Conservation (phyloP, 163 green algal genomes). For the Scenedesmus sp. region DNA sequence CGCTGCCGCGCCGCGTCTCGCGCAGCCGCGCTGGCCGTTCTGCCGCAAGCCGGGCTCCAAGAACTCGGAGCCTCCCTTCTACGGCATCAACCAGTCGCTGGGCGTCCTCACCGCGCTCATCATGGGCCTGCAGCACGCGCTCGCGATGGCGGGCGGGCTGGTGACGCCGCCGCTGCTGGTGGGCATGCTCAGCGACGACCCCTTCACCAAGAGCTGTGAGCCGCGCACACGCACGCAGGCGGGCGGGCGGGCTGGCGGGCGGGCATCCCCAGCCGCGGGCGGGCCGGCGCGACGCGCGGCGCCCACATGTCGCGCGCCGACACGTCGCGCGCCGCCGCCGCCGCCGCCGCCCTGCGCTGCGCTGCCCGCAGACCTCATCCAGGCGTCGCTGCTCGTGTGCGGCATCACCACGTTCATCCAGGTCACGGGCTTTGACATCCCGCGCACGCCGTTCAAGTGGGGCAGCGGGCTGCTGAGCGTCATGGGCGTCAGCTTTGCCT, state of each 20-base stretch:
- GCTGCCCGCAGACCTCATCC: constrained; percentile 75
- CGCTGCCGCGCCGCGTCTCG: too few relatives aligned
- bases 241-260: too few relatives aligned
- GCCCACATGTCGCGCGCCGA: too few relatives aligned
- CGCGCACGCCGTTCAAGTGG: constrained; percentile 42
- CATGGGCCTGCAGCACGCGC: constrained; percentile 84
- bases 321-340: background rate
- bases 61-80: background rate
- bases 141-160: constrained; percentile 82
- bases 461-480: constrained; percentile 76
- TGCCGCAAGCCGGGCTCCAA: background rate
- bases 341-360: background rate
- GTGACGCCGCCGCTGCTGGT: constrained; percentile 72
- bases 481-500: constrained; percentile 65
- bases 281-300: too few relatives aligned
- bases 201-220: constrained; percentile 34
- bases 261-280: too few relatives aligned
- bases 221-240: too few relatives aligned
- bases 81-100: constrained; percentile 15
- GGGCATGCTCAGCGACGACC: constrained; percentile 15
- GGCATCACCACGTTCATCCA: constrained; percentile 78
- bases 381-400: constrained; percentile 74
- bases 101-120: constrained; percentile 67
- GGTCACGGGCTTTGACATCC: constrained; percentile 48
- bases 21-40: constrained; percentile 17